These are phyloP conservation scores for Hypoxylon sp. DNA, from an alignment of 2,329 filamentous ascomycete species.

Conservation along the genomic window DNA sequence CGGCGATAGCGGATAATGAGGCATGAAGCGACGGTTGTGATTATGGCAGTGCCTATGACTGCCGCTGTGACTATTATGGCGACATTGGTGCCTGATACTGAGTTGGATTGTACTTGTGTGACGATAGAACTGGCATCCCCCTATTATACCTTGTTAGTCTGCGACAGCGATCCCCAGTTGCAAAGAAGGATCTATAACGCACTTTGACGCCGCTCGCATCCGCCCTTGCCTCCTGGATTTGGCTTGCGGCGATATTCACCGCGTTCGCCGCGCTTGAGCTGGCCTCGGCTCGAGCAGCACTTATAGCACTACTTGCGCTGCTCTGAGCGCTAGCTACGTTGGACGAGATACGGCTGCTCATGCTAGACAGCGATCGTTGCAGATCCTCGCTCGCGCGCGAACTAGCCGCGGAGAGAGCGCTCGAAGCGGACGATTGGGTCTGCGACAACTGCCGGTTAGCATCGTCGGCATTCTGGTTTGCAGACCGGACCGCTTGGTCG, in stretches of 20 bases:
- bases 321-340: slow-evolving; percentile 47
- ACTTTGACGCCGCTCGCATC: slow-evolving; percentile 42
- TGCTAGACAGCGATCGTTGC: slow-evolving; percentile 46
- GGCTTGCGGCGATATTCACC: slow-evolving; percentile 54
- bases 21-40: slow-evolving; percentile 42
- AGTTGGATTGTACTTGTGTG: slow-evolving; percentile 44
- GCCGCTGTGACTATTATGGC: slow-evolving; percentile 50
- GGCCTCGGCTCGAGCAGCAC: slow-evolving; percentile 64
- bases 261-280: slow-evolving; percentile 68
- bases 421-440: slow-evolving; percentile 50
- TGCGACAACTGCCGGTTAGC: slow-evolving; percentile 49
- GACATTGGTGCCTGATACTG: slow-evolving; percentile 47
- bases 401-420: slow-evolving; percentile 46
- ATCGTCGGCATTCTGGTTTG: slow-evolving; percentile 48
- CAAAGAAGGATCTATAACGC: slow-evolving; percentile 16
- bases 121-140: slow-evolving; percentile 42
- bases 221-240: slow-evolving; percentile 45
- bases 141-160: slow-evolving; percentile 39
- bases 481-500: slow-evolving; percentile 48
- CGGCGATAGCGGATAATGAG: slow-evolving; percentile 48
- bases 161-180: neutral
- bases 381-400: slow-evolving; percentile 46
- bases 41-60: slow-evolving; percentile 47
- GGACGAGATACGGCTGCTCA: slow-evolving; percentile 49
- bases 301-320: slow-evolving; percentile 57